Base-by-base conservation (phyloP, 1,139 yeast genomes). In the Scheffersomyces titani region DNA sequence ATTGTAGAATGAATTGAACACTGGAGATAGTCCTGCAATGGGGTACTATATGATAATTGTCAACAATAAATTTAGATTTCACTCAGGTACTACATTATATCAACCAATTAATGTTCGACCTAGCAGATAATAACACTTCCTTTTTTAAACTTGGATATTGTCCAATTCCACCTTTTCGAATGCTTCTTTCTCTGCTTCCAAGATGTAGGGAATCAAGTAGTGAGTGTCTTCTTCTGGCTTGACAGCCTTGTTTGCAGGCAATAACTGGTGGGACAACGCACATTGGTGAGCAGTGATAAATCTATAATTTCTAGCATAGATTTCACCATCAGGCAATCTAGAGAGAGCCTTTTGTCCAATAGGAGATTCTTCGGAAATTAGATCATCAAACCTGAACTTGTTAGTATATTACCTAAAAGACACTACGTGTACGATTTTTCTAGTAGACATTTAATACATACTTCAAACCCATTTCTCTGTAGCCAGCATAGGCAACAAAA, bases 161-260 rank as follows among this genome's bases (percentile, higher is more conserved):
- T 93, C 97, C 70, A 94, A 86, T 72, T 89, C 96, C 62, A 83
- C 86, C 80, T 89, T 91, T 82, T 93, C 99, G 65, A 85, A 82
- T 54, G 88, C 89, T 76, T 92, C 98, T 71, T 92, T 92, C 80
- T 93, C 98, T 61, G 96, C 96, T 81, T 93, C 98, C 72, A 93
- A 84, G 63, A 93, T 81, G 81, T 90, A 90, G 67, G 98, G 98
- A 61, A 90, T 77, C 71, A 94, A 84, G 78, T 91, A 92, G 67
- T 92, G 89, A 59, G 81, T 82, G 78, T 94, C 99, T 68, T 93
- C 93, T 71, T 87, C 91, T 47, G 93, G 86, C 72, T 87, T 86
- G 62, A 90, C 80, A 67, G 89, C 90, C 77, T 94, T 89, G 70
- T 83, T 83, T 65, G 86, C 82, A 66, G 98, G 97, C 69, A 94